Evolutionary conservation across 495 filamentous ascomycete species (phyloP).

Genomic region (Xylaria castorea): DNA sequence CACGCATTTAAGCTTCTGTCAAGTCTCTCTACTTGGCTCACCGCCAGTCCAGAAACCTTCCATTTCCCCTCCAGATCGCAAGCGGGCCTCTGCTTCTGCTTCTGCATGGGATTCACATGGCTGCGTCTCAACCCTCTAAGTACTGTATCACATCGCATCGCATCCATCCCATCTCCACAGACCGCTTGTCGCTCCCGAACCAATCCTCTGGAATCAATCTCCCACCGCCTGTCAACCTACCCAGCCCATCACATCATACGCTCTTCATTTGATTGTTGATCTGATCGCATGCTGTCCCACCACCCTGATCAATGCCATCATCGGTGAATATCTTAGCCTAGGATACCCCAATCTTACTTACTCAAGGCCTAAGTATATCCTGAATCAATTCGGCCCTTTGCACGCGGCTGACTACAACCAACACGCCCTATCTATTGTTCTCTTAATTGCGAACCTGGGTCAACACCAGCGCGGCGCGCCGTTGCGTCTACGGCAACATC

Average conservation of each 20-base stretch:
- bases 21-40: slow-evolving; percentile 24
- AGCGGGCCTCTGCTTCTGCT: slow-evolving; percentile 22
- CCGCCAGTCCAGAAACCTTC: slow-evolving; percentile 30
- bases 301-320: slow-evolving; percentile 24
- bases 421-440: slow-evolving; percentile 13
- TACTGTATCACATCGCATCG: slow-evolving; percentile 30
- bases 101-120: slow-evolving; percentile 30
- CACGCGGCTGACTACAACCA: slow-evolving; percentile 17
- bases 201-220: slow-evolving; percentile 30
- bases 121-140: slow-evolving; percentile 23
- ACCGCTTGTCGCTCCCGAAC: slow-evolving; percentile 27
- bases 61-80: slow-evolving; percentile 29
- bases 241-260: slow-evolving; percentile 30
- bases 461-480: background rate
- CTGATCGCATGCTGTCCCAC: slow-evolving; percentile 27
- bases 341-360: slow-evolving; percentile 19
- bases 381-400: slow-evolving; percentile 26
- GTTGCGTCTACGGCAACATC: slow-evolving; percentile 3
- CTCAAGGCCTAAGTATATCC: slow-evolving; percentile 5
- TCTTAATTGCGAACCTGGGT: slow-evolving; percentile 13
- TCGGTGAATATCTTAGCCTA: slow-evolving; percentile 22
- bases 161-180: slow-evolving; percentile 28
- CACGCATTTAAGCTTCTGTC: background rate
- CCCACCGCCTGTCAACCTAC: slow-evolving; percentile 26
- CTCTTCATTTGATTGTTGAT: slow-evolving; percentile 26